Evolutionary conservation across 2,329 filamentous ascomycete species (phyloP).

Genomic region (Paradendryphiella salina): DNA sequence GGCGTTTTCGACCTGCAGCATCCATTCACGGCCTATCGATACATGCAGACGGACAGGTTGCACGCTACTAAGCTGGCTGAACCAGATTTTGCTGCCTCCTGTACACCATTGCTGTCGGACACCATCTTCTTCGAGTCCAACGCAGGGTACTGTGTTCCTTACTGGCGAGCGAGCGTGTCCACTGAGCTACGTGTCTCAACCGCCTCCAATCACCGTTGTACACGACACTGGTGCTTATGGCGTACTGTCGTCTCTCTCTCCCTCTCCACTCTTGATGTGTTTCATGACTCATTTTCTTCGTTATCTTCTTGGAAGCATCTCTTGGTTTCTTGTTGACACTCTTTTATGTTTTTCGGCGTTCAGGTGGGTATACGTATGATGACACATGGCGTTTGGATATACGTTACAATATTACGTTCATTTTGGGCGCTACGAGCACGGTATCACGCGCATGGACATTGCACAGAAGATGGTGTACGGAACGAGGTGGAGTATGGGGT

Average conservation of each 20-base stretch:
- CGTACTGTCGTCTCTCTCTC: not conserved
- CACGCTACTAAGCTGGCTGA: too few species aligned
- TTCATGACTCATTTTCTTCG: not conserved
- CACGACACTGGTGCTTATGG: not conserved
- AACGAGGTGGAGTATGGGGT: not conserved
- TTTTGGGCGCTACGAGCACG: not conserved
- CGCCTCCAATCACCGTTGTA: not conserved
- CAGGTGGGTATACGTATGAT: slow-evolving; percentile 1
- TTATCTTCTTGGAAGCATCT: too few species aligned
- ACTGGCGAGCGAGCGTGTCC: too few species aligned
- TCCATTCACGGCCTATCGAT: too few species aligned
- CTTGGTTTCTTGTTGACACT: not conserved
- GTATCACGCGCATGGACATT: not conserved
- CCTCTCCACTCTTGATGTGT: not conserved
- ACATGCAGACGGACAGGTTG: too few species aligned
- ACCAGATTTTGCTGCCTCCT: too few species aligned
- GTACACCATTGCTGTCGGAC: too few species aligned
- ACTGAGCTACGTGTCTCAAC: not conserved
- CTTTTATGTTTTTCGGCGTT: not conserved
- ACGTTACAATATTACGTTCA: not conserved
- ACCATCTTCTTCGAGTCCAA: too few species aligned
- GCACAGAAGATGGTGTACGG: too few species aligned
- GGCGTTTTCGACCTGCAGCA: too few species aligned
- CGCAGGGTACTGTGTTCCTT: too few species aligned
- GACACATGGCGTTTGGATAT: not conserved